A percentile compares a stretch with the other conserved stretches of the same genome.
Conservation (phyloP, 768 basidiomycete genomes). For the Mrakia frigida region DNA sequence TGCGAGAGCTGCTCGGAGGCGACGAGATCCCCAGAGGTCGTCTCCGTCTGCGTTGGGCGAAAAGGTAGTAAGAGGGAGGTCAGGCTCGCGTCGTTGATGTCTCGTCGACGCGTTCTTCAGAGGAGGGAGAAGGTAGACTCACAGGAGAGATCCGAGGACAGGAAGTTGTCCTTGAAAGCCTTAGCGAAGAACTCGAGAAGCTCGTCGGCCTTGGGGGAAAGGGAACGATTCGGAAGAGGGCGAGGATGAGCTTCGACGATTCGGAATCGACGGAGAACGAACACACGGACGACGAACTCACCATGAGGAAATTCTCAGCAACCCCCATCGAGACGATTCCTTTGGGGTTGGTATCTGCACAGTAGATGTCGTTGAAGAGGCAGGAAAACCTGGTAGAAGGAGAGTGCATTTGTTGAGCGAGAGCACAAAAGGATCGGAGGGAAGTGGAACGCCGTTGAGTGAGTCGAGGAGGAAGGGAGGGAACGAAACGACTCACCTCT, state of each 20-base stretch:
- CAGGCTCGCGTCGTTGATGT: not conserved
- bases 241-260: not conserved
- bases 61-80: not conserved
- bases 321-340: conserved; percentile 43
- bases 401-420: not conserved
- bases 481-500: conserved; percentile 27
- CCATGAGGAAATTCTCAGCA: conserved; percentile 41
- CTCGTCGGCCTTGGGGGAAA: conserved; percentile 21
- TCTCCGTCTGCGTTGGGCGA: conserved; percentile 35
- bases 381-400: conserved; percentile 36
- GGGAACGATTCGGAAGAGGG: not conserved
- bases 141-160: conserved; percentile 36
- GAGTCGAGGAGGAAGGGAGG: too few relatives aligned
- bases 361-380: conserved; percentile 41
- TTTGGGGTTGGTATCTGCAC: conserved; percentile 38
- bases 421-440: not conserved
- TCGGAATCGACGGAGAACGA: not conserved
- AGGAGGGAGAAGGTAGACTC: not conserved
- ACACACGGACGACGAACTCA: conserved; percentile 21
- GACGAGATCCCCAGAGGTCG: conserved; percentile 40
- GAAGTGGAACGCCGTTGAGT: not conserved
- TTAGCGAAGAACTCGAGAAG: conserved; percentile 37
- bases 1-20: conserved; percentile 38
- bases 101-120: not conserved
- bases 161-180: conserved; percentile 37